phyloP scores from a whole-genome alignment of 305 asterid species.

The Caryopteris hybrid region DNA sequence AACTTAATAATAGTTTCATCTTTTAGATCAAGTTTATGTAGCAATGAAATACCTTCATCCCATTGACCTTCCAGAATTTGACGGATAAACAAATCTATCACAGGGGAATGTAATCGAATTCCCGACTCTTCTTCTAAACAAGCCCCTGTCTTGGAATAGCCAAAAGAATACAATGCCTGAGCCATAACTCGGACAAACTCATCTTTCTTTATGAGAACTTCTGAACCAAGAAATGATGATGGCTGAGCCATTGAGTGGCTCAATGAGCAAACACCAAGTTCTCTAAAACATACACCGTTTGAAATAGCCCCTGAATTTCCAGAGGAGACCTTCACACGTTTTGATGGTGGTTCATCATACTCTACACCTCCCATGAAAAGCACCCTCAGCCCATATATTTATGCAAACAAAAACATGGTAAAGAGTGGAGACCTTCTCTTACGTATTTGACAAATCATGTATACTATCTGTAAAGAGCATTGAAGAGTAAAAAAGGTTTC shows the following conservation, averaged over 20 bases:
- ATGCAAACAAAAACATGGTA: conserved; percentile 24
- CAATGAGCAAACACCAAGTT: conserved; percentile 52
- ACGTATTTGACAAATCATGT: conserved; percentile 7
- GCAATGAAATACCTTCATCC: conserved; percentile 67
- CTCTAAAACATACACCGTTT: conserved; percentile 43
- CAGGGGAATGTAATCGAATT: conserved; percentile 52
- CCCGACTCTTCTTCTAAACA: conserved; percentile 82
- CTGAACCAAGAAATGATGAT: conserved; percentile 65
- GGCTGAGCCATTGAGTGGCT: conserved; percentile 68
- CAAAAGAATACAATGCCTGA: conserved; percentile 84
- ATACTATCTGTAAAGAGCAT: not conserved
- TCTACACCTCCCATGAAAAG: conserved; percentile 88
- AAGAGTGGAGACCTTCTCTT: conserved; percentile 17
- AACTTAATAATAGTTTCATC: conserved; percentile 54
- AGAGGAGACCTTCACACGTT: conserved; percentile 77
- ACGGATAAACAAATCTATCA: conserved; percentile 55
- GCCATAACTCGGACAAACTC: conserved; percentile 78
- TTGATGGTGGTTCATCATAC: conserved; percentile 74
- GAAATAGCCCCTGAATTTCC: conserved; percentile 41
- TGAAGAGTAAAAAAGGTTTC: not conserved
- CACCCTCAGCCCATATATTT: conserved; percentile 71
- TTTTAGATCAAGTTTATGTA: conserved; percentile 45
- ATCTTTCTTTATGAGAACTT: conserved; percentile 67
- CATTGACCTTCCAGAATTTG: conserved; percentile 83
- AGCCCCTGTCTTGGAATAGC: conserved; percentile 62